phyloP scores from a whole-genome alignment of 345 rosid species.

The Populus ilicifolia region DNA sequence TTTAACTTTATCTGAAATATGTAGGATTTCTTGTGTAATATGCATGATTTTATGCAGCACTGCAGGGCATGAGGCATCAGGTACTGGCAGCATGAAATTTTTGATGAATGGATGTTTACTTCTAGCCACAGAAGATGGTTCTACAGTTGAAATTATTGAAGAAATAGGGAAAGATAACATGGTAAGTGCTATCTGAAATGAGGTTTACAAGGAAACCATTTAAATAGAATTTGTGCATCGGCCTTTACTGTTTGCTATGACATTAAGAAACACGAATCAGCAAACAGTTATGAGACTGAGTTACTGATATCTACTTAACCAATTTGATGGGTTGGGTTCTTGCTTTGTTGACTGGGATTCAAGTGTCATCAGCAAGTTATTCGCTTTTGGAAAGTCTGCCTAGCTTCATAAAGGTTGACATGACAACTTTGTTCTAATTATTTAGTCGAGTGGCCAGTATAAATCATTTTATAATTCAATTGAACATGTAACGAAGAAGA shows the following conservation, averaged over 20 bases:
- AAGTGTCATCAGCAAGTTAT: neutral
- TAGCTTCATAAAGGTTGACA: too few species aligned
- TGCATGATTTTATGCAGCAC: conserved; percentile 31
- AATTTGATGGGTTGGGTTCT: neutral
- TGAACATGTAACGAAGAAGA: too few species aligned
- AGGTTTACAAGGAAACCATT: neutral
- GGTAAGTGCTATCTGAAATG: conserved; percentile 22
- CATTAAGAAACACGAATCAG: neutral
- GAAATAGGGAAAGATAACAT: conserved; percentile 48
- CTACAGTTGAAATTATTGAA: conserved; percentile 39
- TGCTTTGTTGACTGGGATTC: neutral
- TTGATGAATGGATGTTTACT: conserved; percentile 52
- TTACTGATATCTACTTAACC: neutral
- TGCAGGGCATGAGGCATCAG: conserved; percentile 51
- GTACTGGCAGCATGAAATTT: conserved; percentile 49
- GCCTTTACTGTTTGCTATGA: neutral
- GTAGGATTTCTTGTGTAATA: too few species aligned
- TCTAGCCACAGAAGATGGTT: conserved; percentile 47
- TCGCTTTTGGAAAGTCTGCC: too few species aligned
- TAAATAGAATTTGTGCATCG: neutral
- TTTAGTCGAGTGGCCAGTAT: too few species aligned
- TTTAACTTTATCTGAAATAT: neutral
- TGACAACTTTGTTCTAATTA: too few species aligned
- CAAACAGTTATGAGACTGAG: neutral
- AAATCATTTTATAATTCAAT: too few species aligned